Percentiles rank a stretch among this genome's conserved stretches.
Conservation (phyloP, 2,329 filamentous ascomycete species). For the Cyphellophora europaea region DNA sequence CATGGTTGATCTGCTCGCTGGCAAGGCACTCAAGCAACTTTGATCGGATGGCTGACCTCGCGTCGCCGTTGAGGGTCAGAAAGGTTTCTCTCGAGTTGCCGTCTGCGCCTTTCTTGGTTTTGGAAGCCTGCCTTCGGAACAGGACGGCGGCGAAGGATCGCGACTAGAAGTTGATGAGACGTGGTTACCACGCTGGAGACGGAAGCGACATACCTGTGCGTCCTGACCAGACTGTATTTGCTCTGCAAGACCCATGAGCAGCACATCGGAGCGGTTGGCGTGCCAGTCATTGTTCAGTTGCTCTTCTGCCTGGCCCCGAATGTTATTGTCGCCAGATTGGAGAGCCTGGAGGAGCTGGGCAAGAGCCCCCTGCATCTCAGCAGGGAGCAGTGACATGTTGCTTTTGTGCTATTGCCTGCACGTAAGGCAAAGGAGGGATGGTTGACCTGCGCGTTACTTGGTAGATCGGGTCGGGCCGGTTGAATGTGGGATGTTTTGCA, state of each 20-base stretch:
- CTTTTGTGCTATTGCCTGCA: slow-evolving; percentile 5
- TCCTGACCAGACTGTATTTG: slow-evolving; percentile 75
- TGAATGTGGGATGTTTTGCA: too few relatives aligned
- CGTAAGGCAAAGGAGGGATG: slow-evolving; percentile 5
- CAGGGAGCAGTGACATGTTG: slow-evolving; percentile 74
- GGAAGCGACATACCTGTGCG: slow-evolving; percentile 49
- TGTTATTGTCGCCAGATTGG: slow-evolving; percentile 78
- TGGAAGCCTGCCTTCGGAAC: slow-evolving; percentile 86
- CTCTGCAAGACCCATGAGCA: slow-evolving; percentile 90
- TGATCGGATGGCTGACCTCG: slow-evolving; percentile 68
- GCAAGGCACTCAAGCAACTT: slow-evolving; percentile 73
- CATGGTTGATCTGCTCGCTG: slow-evolving; percentile 60
- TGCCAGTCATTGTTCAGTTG: slow-evolving; percentile 89
- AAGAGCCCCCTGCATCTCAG: slow-evolving; percentile 77
- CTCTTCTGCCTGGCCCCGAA: slow-evolving; percentile 80
- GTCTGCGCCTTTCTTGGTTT: slow-evolving; percentile 66
- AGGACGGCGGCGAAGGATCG: slow-evolving; percentile 89
- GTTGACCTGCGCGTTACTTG: too few relatives aligned
- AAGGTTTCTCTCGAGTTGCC: slow-evolving; percentile 76
- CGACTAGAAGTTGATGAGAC: slow-evolving; percentile 44
- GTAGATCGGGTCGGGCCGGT: too few relatives aligned
- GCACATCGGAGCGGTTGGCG: slow-evolving; percentile 65
- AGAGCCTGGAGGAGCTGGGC: slow-evolving; percentile 78
- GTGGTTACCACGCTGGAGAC: neutral
- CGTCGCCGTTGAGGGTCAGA: slow-evolving; percentile 63